Base-by-base conservation (phyloP, 2,329 filamentous ascomycete species). In the Dactylellina cionopaga region DNA sequence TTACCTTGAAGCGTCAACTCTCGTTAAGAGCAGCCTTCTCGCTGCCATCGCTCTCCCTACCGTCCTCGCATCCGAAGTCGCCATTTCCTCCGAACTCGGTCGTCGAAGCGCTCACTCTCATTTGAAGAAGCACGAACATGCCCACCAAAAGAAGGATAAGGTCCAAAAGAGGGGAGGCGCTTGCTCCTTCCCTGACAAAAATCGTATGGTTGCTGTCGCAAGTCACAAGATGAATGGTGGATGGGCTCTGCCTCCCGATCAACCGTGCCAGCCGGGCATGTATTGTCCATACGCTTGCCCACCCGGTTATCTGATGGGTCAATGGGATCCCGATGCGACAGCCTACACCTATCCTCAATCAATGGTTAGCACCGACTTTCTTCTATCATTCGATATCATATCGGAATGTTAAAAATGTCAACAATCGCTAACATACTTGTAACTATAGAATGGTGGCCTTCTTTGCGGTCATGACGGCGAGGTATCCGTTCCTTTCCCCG, bases 251-350 rank as follows among this genome's bases (percentile, higher is more conserved):
- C 90, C 89, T 77, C 90, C 90, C 2, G 88, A 93, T 79, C 86
- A 90, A 78, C 79, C 85, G 59, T 93, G 91, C 80, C 83, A 82
- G 68, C 85, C 87, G 3, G 89, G 87, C 68, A 85, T 80, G 75
- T 92, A 89, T 80, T 93, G 91, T 78, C 91, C 91, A 1, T 89
- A 90, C 79, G 90, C 91, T 58, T 93, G 91, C 79, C 89, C 88
- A 69, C 80, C 90, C 0, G 90, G 90, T 69, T 86, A 91, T 82
- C 86, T 93, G 25, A 91, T 90, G 84, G 86, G 88, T 74, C 91
- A 94, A 80, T 93, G 91, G 91, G 87, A 92, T 77, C 88, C 89
- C 0, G 80, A 84, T 66, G 90, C 90, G 2, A 87, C 83, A 4
- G 81, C 83, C 2, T 93, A 92, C 78, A 81, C 80, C 33, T 91